A percentile compares a stretch with the other conserved stretches of the same genome.
Evolutionary conservation across 805 yeast species (phyloP).

Genomic region (Yarrowia sp.): DNA sequence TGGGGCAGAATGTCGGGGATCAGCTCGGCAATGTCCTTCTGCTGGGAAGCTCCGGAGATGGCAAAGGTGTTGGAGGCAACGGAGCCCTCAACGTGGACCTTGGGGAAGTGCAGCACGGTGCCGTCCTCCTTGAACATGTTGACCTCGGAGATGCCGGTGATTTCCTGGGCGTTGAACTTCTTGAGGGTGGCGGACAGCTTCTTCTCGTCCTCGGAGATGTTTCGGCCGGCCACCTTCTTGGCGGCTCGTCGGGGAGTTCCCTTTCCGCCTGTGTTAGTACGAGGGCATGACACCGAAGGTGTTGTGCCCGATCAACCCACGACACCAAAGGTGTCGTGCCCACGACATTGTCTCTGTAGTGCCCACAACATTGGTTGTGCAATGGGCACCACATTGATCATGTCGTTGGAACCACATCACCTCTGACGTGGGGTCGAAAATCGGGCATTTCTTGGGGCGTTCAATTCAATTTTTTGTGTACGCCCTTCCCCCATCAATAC

Average conservation of each 20-base stretch:
- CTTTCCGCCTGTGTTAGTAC: conserved; percentile 65
- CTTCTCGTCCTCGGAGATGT: conserved; percentile 71
- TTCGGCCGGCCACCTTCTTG: conserved; percentile 60
- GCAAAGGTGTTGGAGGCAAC: conserved; percentile 88
- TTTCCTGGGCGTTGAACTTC: conserved; percentile 83
- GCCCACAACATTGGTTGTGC: neutral
- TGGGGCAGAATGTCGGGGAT: conserved; percentile 93
- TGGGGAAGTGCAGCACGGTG: conserved; percentile 90
- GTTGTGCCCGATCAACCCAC: neutral
- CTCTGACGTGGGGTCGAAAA: no score
- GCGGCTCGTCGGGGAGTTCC: conserved; percentile 84
- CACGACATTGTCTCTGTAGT: no score
- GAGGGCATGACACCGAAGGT: neutral
- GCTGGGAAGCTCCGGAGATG: conserved; percentile 92
- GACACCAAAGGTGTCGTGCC: neutral
- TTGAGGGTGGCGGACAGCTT: conserved; percentile 85
- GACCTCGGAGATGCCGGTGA: conserved; percentile 92
- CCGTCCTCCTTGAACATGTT: conserved; percentile 97
- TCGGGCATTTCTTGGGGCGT: neutral
- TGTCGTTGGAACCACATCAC: no score
- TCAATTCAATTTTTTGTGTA: neutral
- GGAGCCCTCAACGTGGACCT: conserved; percentile 94
- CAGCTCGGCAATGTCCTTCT: conserved; percentile 86
- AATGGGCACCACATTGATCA: neutral
- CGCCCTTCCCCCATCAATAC: neutral